Conservation (phyloP, 2,329 filamentous ascomycete genomes). For the Cordyceps tenuipes region DNA sequence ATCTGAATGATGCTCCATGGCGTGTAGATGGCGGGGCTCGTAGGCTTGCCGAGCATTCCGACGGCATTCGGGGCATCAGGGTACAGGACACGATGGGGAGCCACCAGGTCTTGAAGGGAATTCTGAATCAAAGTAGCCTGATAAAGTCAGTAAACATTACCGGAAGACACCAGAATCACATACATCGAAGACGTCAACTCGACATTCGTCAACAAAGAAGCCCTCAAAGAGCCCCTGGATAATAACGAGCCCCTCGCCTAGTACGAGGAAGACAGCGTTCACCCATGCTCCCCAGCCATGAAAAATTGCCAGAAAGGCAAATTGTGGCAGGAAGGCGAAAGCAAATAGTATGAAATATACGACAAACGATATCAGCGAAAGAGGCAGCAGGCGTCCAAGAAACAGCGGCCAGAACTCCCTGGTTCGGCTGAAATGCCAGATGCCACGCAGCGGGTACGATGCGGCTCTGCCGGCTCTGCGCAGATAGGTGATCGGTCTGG, state of each 20-base stretch:
- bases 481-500: slow-evolving; percentile 32
- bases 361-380: slow-evolving; percentile 71
- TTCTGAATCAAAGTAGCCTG: slow-evolving; percentile 66
- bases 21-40: slow-evolving; percentile 65
- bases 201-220: slow-evolving; percentile 71
- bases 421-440: slow-evolving; percentile 72
- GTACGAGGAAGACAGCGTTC: slow-evolving; percentile 75
- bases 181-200: slow-evolving; percentile 79
- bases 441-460: slow-evolving; percentile 58
- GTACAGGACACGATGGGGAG: slow-evolving; percentile 56
- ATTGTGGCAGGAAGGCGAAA: slow-evolving; percentile 82
- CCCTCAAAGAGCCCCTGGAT: slow-evolving; percentile 65
- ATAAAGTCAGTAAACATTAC: not conserved
- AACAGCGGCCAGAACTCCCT: slow-evolving; percentile 79
- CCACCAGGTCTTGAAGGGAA: slow-evolving; percentile 60
- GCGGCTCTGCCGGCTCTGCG: slow-evolving; percentile 37
- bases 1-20: slow-evolving; percentile 92
- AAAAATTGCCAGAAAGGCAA: slow-evolving; percentile 81
- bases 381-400: slow-evolving; percentile 65
- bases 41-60: slow-evolving; percentile 75
- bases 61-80: slow-evolving; percentile 63
- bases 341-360: slow-evolving; percentile 82
- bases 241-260: slow-evolving; percentile 73
- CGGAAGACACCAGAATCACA: slow-evolving; percentile 23
- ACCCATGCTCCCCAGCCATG: slow-evolving; percentile 84